phyloP scores from a whole-genome alignment of 78 protist species.

The Trichosphaerium sp. region DNA sequence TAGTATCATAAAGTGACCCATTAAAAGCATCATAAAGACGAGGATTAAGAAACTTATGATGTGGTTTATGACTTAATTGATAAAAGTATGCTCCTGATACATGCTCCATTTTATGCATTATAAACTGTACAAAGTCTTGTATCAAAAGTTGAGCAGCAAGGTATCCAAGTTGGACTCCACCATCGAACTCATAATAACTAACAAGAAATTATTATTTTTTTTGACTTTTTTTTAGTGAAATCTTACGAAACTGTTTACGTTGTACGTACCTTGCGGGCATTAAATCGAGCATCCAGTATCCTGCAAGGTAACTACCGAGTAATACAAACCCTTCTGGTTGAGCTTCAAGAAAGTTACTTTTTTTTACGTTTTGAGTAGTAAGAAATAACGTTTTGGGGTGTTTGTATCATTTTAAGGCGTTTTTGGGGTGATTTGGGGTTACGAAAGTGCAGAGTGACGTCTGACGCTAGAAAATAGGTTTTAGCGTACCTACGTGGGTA shows the following conservation, averaged over 20 bases:
- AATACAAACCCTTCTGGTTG: not conserved
- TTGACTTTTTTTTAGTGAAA: too few relatives aligned
- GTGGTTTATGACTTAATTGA: not conserved
- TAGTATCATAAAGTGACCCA: slow-evolving; percentile 21
- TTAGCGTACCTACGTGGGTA: slow-evolving; percentile 1
- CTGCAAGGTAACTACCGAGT: not conserved
- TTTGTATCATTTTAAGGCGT: too few relatives aligned
- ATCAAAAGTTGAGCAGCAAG: not conserved
- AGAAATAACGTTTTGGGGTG: too few relatives aligned
- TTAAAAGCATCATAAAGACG: slow-evolving; percentile 18
- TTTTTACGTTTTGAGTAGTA: too few relatives aligned
- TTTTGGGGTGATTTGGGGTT: too few relatives aligned
- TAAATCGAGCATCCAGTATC: not conserved
- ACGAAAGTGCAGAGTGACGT: too few relatives aligned
- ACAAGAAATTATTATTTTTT: too few relatives aligned
- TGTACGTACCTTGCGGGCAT: slow-evolving; percentile 7
- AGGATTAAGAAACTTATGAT: slow-evolving; percentile 13
- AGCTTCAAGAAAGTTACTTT: too few relatives aligned
- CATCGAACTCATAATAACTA: too few relatives aligned
- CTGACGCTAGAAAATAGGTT: too few relatives aligned
- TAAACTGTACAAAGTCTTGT: not conserved
- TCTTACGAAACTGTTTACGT: not conserved
- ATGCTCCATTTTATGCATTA: not conserved
- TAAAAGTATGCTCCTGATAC: slow-evolving; percentile 7
- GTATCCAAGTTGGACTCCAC: too few relatives aligned